phyloP scores from a whole-genome alignment of 371 early-diverging fungal species.

The Lichtheimia ornata region DNA sequence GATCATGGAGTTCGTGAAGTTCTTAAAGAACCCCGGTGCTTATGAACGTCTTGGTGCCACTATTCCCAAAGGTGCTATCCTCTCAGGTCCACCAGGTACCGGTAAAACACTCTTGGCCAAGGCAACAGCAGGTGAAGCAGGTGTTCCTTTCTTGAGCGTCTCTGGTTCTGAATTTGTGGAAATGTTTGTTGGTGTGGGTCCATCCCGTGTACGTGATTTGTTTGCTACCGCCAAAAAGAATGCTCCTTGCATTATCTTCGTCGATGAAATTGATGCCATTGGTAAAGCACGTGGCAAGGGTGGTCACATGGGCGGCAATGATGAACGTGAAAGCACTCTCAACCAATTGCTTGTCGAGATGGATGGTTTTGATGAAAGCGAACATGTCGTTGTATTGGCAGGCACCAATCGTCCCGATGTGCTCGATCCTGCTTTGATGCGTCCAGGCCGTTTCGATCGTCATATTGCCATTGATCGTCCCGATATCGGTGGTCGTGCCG shows the following conservation, averaged over 20 bases:
- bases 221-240: slow-evolving; percentile 97
- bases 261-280: slow-evolving; percentile 99
- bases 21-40: slow-evolving; percentile 96
- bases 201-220: slow-evolving; percentile 96
- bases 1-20: slow-evolving; percentile 99
- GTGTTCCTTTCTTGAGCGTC: slow-evolving; percentile 96
- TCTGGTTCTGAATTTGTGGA: slow-evolving; percentile 99
- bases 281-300: slow-evolving; percentile 96
- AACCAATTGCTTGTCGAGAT: slow-evolving; percentile 99
- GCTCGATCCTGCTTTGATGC: slow-evolving; percentile 88
- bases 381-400: slow-evolving; percentile 94
- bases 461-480: slow-evolving; percentile 97
- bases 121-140: slow-evolving; percentile 99
- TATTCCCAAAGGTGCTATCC: slow-evolving; percentile 99
- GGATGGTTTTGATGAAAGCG: slow-evolving; percentile 95
- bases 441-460: slow-evolving; percentile 99
- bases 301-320: slow-evolving; percentile 93
- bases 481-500: slow-evolving; percentile 92
- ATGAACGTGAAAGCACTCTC: slow-evolving; percentile 97
- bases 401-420: slow-evolving; percentile 96
- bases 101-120: slow-evolving; percentile 99
- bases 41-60: slow-evolving; percentile 98
- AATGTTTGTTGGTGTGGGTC: slow-evolving; percentile 99
- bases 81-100: slow-evolving; percentile 97
- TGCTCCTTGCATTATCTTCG: slow-evolving; percentile 98